Percentiles rank a stretch among this genome's conserved stretches.
Evolutionary conservation across 164 flowering plant species (phyloP).

Genomic region (Stephania cephalantha): DNA sequence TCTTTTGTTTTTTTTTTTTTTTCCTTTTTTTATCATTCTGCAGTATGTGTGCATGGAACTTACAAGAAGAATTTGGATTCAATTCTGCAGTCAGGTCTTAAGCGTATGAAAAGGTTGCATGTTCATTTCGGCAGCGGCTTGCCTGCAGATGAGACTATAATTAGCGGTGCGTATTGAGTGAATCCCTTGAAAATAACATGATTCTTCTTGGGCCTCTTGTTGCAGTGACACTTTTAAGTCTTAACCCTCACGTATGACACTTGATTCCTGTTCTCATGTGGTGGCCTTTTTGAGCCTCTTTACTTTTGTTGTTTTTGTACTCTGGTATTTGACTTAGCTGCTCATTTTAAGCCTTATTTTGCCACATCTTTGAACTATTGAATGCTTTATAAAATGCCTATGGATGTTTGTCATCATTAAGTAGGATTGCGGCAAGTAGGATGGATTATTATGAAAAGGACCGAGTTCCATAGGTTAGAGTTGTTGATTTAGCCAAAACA

Average conservation of each 20-base stretch:
- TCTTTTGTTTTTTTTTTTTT: not conserved
- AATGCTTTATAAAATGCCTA: not conserved
- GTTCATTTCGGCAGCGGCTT: conserved; percentile 89
- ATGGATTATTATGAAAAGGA: too few relatives aligned
- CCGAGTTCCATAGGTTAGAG: too few relatives aligned
- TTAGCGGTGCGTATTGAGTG: conserved; percentile 55
- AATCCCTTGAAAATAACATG: not conserved
- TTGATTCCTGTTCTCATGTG: not conserved
- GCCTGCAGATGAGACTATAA: conserved; percentile 75
- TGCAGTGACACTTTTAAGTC: not conserved
- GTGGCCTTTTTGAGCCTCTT: not conserved
- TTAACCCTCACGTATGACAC: not conserved
- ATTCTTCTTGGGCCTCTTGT: not conserved
- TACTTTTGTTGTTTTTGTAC: not conserved
- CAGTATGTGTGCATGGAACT: conserved; percentile 96
- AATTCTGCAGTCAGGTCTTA: conserved; percentile 76
- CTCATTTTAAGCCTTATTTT: not conserved
- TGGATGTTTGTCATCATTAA: not conserved
- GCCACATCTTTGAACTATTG: not conserved
- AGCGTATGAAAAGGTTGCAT: conserved; percentile 83
- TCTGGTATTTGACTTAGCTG: not conserved
- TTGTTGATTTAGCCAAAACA: too few relatives aligned
- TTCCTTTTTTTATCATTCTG: conserved; percentile 1
- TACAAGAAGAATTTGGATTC: conserved; percentile 72
- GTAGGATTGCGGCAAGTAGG: too few relatives aligned